Percentiles rank a stretch among this genome's conserved stretches.
phyloP scores from a whole-genome alignment of 345 rosid genomes.

The Brassica carinata region DNA sequence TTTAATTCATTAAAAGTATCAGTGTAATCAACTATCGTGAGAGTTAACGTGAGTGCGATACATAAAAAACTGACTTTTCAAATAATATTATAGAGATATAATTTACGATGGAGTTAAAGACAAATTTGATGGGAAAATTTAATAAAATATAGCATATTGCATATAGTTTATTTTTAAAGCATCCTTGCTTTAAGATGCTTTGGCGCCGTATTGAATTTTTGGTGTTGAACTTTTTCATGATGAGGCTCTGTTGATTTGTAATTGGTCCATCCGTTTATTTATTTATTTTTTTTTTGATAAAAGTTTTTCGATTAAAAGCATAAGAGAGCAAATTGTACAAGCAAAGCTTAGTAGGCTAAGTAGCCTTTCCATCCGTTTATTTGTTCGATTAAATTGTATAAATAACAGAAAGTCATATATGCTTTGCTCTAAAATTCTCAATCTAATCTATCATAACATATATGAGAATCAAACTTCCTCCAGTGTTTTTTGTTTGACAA shows the following conservation, averaged over 20 bases:
- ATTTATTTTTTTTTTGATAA: too few species aligned
- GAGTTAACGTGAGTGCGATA: too few species aligned
- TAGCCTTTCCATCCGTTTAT: background rate
- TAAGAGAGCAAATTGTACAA: too few species aligned
- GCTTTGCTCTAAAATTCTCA: background rate
- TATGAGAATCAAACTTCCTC: background rate
- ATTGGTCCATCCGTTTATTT: constrained; percentile 23
- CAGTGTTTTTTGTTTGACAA: constrained; percentile 1
- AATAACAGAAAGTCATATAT: background rate
- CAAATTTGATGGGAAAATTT: constrained; percentile 11
- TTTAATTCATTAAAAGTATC: too few species aligned
- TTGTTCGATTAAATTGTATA: background rate
- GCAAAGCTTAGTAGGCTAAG: too few species aligned
- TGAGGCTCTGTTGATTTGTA: constrained; percentile 33
- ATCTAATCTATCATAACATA: background rate
- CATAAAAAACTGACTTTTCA: too few species aligned
- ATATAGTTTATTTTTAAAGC: constrained; percentile 21
- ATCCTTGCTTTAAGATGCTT: constrained; percentile 44
- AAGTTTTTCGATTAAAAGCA: too few species aligned
- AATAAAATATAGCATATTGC: constrained; percentile 7
- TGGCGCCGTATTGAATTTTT: constrained; percentile 34
- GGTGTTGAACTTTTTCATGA: constrained; percentile 23
- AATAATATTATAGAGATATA: too few species aligned
- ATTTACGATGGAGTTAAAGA: background rate
- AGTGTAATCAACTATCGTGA: too few species aligned